These are phyloP conservation scores for Rhododendron ovatum DNA, from an alignment of 148 eudicot species.

Conservation along the genomic window DNA sequence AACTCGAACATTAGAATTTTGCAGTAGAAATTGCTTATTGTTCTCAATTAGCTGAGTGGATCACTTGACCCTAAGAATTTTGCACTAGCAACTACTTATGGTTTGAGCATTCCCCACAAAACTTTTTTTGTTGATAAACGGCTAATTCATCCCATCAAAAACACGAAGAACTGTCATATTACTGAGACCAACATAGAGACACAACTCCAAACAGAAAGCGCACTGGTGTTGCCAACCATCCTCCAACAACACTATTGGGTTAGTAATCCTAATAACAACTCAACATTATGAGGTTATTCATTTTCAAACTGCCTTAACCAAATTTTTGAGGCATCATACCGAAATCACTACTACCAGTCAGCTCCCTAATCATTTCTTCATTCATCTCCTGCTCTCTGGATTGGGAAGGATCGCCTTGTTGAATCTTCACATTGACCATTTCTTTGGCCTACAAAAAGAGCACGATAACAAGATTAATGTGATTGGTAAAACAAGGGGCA, in stretches of 20 bases:
- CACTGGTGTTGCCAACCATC: not conserved
- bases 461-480: not conserved
- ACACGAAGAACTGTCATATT: not conserved
- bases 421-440: not conserved
- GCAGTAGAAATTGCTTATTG: too few species aligned
- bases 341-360: not conserved
- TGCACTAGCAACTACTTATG: not conserved
- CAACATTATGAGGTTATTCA: not conserved
- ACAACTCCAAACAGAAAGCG: not conserved
- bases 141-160: not conserved
- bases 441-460: not conserved
- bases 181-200: not conserved
- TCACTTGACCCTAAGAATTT: not conserved
- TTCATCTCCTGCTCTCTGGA: not conserved
- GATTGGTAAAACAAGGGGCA: not conserved
- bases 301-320: not conserved
- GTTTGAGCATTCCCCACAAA: not conserved
- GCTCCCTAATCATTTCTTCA: constrained; percentile 6
- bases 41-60: not conserved
- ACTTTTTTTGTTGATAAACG: not conserved
- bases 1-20: too few species aligned
- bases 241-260: not conserved
- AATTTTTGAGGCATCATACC: not conserved
- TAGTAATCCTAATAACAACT: not conserved
- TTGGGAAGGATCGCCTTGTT: not conserved